These are phyloP conservation scores for Populus ilicifolia DNA, from an alignment of 345 rosid genomes.

Conservation along the genomic window DNA sequence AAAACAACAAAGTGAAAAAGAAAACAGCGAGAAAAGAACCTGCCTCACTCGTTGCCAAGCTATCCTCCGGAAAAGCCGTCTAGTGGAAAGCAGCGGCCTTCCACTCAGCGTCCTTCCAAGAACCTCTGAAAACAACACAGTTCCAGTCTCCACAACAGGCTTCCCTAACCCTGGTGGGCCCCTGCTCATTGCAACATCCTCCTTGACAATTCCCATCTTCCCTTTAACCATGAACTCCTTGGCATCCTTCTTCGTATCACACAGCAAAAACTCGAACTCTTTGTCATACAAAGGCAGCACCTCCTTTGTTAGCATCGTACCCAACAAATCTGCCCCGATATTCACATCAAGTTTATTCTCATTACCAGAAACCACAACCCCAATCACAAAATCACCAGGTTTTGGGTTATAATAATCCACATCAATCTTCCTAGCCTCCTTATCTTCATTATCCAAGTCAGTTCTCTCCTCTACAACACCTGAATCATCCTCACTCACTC, in stretches of 20 bases:
- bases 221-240: constrained; percentile 62
- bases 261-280: constrained; percentile 62
- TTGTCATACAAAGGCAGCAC: constrained; percentile 72
- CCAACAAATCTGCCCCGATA: constrained; percentile 81
- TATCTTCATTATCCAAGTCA: constrained; percentile 13
- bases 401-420: constrained; percentile 81
- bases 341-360: constrained; percentile 88
- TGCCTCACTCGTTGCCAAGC: constrained; percentile 99
- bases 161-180: constrained; percentile 41
- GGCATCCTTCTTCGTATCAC: constrained; percentile 58
- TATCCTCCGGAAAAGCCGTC: constrained; percentile 57
- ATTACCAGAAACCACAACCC: constrained; percentile 96
- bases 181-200: constrained; percentile 47
- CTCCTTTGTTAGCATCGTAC: constrained; percentile 94
- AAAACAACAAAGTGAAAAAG: neutral
- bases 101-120: constrained; percentile 92
- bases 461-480: constrained; percentile 25
- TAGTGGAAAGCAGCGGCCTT: constrained; percentile 76
- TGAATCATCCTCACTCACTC: constrained; percentile 18
- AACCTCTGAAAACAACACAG: constrained; percentile 81
- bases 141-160: constrained; percentile 82
- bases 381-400: constrained; percentile 78
- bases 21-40: constrained; percentile 69
- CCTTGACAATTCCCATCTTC: constrained; percentile 77
- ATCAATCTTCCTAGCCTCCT: constrained; percentile 38